phyloP scores from a whole-genome alignment of 208 protist species.

The Leishmania lainsoni region DNA sequence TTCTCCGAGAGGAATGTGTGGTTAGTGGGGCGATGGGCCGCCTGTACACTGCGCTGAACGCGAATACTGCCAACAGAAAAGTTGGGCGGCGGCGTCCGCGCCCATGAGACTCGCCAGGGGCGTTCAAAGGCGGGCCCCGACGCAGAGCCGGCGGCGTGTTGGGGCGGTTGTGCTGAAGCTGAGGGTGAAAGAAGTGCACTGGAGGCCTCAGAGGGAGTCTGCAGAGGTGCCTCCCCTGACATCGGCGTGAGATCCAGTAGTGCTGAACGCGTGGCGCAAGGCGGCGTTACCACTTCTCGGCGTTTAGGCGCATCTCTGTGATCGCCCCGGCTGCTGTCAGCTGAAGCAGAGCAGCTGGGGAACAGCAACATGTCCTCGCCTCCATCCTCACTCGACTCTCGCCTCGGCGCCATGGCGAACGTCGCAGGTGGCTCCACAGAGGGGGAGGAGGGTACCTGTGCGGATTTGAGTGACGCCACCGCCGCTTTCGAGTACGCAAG shows the following conservation, averaged over 20 bases:
- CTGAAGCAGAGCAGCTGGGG: constrained; percentile 9
- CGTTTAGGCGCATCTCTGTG: background rate
- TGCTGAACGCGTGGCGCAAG: background rate
- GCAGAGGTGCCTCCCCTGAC: no score
- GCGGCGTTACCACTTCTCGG: background rate
- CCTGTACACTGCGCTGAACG: background rate
- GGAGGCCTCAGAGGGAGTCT: background rate
- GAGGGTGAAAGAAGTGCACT: background rate
- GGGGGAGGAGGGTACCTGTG: background rate
- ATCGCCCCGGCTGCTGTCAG: background rate
- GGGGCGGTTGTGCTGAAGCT: background rate
- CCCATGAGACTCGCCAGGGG: background rate
- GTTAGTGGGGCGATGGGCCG: background rate
- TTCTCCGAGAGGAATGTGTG: background rate
- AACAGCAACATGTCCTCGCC: constrained; percentile 22
- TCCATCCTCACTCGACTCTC: constrained; percentile 6
- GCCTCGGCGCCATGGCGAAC: background rate
- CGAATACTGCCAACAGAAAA: background rate
- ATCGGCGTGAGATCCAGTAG: background rate
- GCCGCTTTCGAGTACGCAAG: background rate
- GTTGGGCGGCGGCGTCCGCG: background rate
- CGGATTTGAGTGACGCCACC: background rate
- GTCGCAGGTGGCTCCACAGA: background rate
- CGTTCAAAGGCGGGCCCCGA: background rate
- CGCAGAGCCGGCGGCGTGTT: background rate